Evolutionary conservation across 768 basidiomycete genomes (phyloP).

Genomic region (Saitozyma sp.): DNA sequence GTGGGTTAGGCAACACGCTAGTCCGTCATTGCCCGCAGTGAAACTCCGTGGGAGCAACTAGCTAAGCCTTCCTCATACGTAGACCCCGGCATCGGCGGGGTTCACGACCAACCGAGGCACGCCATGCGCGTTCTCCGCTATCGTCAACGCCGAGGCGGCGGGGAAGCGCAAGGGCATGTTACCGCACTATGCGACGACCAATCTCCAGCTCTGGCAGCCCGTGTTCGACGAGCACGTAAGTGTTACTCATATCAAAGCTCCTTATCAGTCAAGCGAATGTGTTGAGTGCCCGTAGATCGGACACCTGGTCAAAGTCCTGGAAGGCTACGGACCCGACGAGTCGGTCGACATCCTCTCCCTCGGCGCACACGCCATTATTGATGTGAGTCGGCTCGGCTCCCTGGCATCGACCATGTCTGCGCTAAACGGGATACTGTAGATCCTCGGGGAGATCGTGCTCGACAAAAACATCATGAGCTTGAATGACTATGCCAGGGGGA

Average conservation of each 20-base stretch:
- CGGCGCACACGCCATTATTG: neutral
- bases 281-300: no score
- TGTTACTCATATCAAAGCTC: no score
- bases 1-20: neutral
- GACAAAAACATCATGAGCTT: no score
- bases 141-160: constrained; percentile 4
- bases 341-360: constrained; percentile 6
- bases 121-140: neutral
- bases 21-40: neutral
- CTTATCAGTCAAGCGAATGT: neutral
- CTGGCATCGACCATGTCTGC: no score
- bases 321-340: no score
- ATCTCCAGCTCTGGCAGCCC: constrained; percentile 3
- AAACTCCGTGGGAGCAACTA: neutral
- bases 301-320: no score
- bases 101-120: neutral
- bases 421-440: no score
- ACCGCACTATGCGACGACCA: constrained; percentile 8
- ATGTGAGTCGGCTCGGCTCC: constrained; percentile 2
- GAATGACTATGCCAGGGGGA: no score
- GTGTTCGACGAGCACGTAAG: constrained; percentile 6
- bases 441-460: no score
- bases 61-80: neutral
- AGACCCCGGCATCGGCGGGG: neutral
- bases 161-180: constrained; percentile 11